Evolutionary conservation across 75 land plant species (phyloP), one percentile per base, ranked within the genome.

Genomic region (Cupressus sempervirens): DNA sequence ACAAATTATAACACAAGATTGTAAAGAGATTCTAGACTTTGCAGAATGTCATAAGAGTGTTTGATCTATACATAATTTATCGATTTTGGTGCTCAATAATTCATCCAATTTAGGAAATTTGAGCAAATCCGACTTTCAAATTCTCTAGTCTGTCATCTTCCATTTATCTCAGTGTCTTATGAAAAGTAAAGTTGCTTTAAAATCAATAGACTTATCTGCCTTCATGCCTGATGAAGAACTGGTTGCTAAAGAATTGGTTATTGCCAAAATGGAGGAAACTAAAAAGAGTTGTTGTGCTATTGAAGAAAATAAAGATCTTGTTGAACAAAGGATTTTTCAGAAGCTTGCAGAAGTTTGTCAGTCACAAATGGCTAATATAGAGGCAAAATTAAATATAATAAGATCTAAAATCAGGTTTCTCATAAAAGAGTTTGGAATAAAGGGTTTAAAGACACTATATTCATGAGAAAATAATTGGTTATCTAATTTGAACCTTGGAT

Each of bases 61-160:
- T 79, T 30, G 45, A 9, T 10, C 81, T n/a, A 79, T 79, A 50
- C 80, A 76, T 76, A 76, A 76, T 76, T 76, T 76, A 16, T 76
- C 80, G 41, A 12, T 41, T 29, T 8, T 41, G 45, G 1, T 76
- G 45, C 80, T 41, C 43, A 2, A 8, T n/a, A 20, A 23, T 76
- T 23, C n/a, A 40, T 10, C 3, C 7, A 9, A 0, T 76, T 20
- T 29, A 20, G 30, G 26, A 29, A 20, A 76, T 40, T 3, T 23
- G 43, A 41, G 80, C 3, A 29, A 76, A 14, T 41, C 12, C 23
- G 80, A 76, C 3, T 3, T 76, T 23, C 46, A 76, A 76, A 46
- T 12, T 76, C 43, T 76, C 6, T 26, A 76, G n/a, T 76, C 79
- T 4, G 80, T 76, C 18, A 76, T 76, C 0, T 76, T 7, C 80